Percentiles rank a stretch among this genome's conserved stretches.
Evolutionary conservation across 495 filamentous ascomycete genomes (phyloP).

Genomic region (Trichoderma reesei): DNA sequence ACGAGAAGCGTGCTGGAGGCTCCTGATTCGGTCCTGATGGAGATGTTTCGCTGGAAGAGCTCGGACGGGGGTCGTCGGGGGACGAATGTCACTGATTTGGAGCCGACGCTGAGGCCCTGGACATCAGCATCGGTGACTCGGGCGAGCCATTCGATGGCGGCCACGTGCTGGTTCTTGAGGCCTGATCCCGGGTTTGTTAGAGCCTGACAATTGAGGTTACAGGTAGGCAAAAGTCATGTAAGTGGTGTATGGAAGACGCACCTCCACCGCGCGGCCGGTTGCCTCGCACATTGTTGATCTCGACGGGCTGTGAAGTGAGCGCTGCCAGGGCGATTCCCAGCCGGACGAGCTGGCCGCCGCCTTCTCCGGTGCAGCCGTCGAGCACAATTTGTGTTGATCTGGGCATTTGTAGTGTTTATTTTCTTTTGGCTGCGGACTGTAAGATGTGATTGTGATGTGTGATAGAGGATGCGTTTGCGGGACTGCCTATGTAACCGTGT

Average conservation of each 20-base stretch:
- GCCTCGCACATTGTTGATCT: conserved; percentile 59
- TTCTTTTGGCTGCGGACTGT: too few relatives aligned
- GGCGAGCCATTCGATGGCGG: conserved; percentile 57
- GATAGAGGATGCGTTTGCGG: too few relatives aligned
- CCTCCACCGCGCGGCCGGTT: conserved; percentile 44
- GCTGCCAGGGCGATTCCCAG: conserved; percentile 61
- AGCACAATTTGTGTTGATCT: conserved; percentile 28
- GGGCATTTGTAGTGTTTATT: neutral
- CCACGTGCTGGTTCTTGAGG: conserved; percentile 66
- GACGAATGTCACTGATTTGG: conserved; percentile 42
- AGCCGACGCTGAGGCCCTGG: conserved; percentile 45
- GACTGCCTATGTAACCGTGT: too few relatives aligned
- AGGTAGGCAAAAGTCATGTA: too few relatives aligned
- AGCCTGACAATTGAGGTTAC: too few relatives aligned
- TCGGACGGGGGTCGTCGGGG: conserved; percentile 31
- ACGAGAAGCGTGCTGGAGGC: conserved; percentile 56
- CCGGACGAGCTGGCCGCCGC: conserved; percentile 74
- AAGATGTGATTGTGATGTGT: too few relatives aligned
- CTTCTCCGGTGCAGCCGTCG: conserved; percentile 68
- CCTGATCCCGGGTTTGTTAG: conserved; percentile 47
- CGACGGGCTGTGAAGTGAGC: conserved; percentile 53
- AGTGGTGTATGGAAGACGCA: conserved; percentile 16
- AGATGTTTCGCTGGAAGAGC: conserved; percentile 29
- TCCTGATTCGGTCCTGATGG: conserved; percentile 30
- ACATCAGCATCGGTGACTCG: conserved; percentile 50